Percentiles rank a stretch among this genome's conserved stretches.
These are phyloP conservation scores for Trametes cingulata DNA, from an alignment of 768 basidiomycete genomes.

Conservation along the genomic window DNA sequence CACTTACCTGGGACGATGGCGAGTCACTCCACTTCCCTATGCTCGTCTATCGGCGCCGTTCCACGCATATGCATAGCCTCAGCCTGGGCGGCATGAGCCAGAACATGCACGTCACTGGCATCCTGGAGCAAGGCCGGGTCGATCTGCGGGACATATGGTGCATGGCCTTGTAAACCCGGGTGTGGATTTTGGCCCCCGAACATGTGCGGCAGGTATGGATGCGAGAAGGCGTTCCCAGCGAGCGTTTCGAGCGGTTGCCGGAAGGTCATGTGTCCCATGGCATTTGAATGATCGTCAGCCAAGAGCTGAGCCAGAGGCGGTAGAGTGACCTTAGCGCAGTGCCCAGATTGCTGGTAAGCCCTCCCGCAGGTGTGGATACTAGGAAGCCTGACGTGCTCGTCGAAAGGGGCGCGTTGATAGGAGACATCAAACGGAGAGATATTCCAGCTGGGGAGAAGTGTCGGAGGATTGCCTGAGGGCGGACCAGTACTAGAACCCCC, in stretches of 20 bases:
- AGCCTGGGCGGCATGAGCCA: conserved; percentile 2
- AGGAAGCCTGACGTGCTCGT: conserved; percentile 4
- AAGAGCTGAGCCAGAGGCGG: conserved; percentile 13
- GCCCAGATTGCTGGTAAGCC: background rate
- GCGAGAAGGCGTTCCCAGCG: background rate
- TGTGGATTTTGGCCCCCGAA: background rate
- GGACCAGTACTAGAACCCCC: too few relatives aligned
- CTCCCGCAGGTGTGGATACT: conserved; percentile 8
- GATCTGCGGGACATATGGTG: conserved; percentile 7
- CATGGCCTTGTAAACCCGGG: too few relatives aligned
- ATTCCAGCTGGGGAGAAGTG: background rate
- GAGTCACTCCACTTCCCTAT: too few relatives aligned
- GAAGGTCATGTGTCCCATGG: background rate
- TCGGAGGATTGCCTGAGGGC: background rate
- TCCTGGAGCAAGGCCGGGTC: conserved; percentile 18
- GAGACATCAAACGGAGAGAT: background rate
- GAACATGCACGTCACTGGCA: conserved; percentile 9
- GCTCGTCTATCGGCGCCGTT: too few relatives aligned
- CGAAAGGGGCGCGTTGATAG: background rate
- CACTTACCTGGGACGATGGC: too few relatives aligned
- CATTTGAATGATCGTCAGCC: background rate
- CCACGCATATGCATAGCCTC: background rate
- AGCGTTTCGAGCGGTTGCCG: conserved; percentile 5
- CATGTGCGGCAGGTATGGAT: background rate
- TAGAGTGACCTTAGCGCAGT: conserved; percentile 1